Evolutionary conservation across 2,329 filamentous ascomycete genomes (phyloP).

Genomic region (Lithohypha guttulata): DNA sequence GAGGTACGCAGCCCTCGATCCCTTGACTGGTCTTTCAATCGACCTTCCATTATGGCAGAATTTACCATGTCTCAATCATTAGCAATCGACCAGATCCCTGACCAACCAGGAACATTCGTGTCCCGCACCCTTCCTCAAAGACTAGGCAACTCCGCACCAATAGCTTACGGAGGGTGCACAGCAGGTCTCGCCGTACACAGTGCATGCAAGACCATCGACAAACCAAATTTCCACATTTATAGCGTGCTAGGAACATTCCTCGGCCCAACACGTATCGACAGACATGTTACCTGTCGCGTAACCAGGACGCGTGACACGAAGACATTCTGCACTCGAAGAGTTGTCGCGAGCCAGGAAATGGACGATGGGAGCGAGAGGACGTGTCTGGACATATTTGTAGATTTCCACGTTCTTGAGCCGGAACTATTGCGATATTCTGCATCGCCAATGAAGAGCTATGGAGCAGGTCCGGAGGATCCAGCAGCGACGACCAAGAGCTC

Average conservation of each 20-base stretch:
- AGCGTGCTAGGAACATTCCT: slow-evolving; percentile 39
- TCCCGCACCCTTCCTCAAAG: slow-evolving; percentile 12
- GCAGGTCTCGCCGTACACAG: slow-evolving; percentile 33
- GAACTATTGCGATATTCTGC: slow-evolving; percentile 31
- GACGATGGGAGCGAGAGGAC: slow-evolving; percentile 28
- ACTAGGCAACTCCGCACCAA: slow-evolving; percentile 28
- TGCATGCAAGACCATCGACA: slow-evolving; percentile 31
- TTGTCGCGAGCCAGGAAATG: slow-evolving; percentile 36
- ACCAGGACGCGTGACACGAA: slow-evolving; percentile 33
- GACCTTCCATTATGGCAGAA: no score
- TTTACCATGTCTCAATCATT: no score
- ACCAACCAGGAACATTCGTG: no score
- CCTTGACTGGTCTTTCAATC: no score
- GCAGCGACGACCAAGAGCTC: slow-evolving; percentile 21
- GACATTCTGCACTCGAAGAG: slow-evolving; percentile 39
- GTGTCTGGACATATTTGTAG: slow-evolving; percentile 36
- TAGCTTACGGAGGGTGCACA: slow-evolving; percentile 39
- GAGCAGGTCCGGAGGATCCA: slow-evolving; percentile 11
- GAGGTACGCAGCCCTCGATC: no score
- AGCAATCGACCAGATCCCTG: no score
- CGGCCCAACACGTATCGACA: slow-evolving; percentile 35
- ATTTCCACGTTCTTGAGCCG: slow-evolving; percentile 38
- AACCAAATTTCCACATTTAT: slow-evolving; percentile 32
- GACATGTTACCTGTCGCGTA: slow-evolving; percentile 30
- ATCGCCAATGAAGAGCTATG: slow-evolving; percentile 21